Conservation (phyloP, 2,329 filamentous ascomycete genomes). For the Cladobotryum protrusum region DNA sequence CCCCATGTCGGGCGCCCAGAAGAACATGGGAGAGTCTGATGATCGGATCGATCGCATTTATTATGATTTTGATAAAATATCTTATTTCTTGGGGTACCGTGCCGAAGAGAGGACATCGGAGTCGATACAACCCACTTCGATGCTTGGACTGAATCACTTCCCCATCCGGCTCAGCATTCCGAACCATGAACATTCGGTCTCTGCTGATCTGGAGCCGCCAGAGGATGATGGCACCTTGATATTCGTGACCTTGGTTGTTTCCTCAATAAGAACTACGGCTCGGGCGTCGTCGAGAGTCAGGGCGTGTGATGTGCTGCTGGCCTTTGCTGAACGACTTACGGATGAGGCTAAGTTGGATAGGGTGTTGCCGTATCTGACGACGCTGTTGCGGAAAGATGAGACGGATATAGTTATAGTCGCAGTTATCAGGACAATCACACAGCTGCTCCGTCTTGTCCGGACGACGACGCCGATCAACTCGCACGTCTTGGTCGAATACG, state of each 20-base stretch:
- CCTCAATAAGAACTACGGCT: slow-evolving; percentile 82
- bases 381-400: slow-evolving; percentile 67
- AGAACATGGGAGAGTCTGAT: slow-evolving; percentile 80
- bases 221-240: slow-evolving; percentile 87
- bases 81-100: slow-evolving; percentile 82
- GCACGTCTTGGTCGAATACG: slow-evolving; percentile 63
- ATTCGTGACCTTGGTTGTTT: slow-evolving; percentile 82
- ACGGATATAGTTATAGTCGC: slow-evolving; percentile 80
- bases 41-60: slow-evolving; percentile 91
- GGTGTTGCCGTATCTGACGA: slow-evolving; percentile 83
- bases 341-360: slow-evolving; percentile 95
- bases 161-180: slow-evolving; percentile 83
- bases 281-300: slow-evolving; percentile 80
- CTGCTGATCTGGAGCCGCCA: slow-evolving; percentile 52
- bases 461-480: slow-evolving; percentile 77
- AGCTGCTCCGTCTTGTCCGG: slow-evolving; percentile 78
- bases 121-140: slow-evolving; percentile 22
- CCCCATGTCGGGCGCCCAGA: slow-evolving; percentile 57
- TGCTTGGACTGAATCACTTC: slow-evolving; percentile 58
- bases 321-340: slow-evolving; percentile 83
- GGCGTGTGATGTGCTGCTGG: slow-evolving; percentile 84
- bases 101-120: slow-evolving; percentile 37
- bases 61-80: slow-evolving; percentile 95
- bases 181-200: slow-evolving; percentile 68
- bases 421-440: slow-evolving; percentile 79